Percentiles rank a stretch among this genome's conserved stretches.
phyloP scores from a whole-genome alignment of 331 rosid species.

The Arachis monticola region DNA sequence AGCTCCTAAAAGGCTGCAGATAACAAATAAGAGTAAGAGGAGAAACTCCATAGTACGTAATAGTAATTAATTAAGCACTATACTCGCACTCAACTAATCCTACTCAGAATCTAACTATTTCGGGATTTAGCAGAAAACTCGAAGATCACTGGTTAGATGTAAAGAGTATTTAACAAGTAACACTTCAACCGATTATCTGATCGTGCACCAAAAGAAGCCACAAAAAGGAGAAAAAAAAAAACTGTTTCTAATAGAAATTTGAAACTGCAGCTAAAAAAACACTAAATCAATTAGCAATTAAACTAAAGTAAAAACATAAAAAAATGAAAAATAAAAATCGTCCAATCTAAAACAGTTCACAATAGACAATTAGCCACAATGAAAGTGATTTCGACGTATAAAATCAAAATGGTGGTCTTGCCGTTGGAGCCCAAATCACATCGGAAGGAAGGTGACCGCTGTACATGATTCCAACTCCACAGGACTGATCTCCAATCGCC shows the following conservation, averaged over 20 bases:
- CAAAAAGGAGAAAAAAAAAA: too few relatives aligned
- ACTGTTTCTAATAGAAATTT: neutral
- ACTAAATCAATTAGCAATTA: neutral
- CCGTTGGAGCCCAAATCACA: constrained; percentile 76
- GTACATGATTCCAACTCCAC: constrained; percentile 55
- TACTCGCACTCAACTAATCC: neutral
- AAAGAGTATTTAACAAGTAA: too few relatives aligned
- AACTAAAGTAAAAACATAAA: neutral
- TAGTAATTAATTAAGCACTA: neutral
- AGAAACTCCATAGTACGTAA: neutral
- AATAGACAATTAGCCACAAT: neutral
- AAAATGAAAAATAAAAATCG: neutral
- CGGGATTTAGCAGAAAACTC: neutral
- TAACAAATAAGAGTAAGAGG: too few relatives aligned
- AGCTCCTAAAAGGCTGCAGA: neutral
- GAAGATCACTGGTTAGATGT: too few relatives aligned
- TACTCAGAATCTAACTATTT: neutral
- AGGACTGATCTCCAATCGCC: constrained; percentile 42
- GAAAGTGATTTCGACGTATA: neutral
- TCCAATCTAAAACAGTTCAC: neutral
- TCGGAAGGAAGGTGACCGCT: constrained; percentile 65
- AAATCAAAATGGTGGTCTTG: constrained; percentile 53
- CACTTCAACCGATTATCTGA: too few relatives aligned
- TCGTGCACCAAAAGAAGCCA: too few relatives aligned
- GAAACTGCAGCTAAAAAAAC: constrained; percentile 9